Conservation (phyloP, 768 basidiomycete species). For the Lepiota venenata region DNA sequence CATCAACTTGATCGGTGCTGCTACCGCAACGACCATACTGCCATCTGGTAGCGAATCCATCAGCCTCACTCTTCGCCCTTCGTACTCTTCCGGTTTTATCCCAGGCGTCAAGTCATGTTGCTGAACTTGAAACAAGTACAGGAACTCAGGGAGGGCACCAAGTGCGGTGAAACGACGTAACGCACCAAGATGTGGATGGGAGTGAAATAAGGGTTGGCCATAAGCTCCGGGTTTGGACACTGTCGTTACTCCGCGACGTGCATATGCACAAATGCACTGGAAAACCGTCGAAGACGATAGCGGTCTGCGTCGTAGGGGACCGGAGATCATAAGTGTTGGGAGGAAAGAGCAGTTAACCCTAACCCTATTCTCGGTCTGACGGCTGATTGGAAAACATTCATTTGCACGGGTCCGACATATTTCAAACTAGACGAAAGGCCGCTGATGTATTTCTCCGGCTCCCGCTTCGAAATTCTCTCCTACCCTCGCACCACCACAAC, state of each 20-base stretch:
- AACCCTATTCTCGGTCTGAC: slow-evolving; percentile 7
- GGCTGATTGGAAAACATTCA: background rate
- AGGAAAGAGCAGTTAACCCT: slow-evolving; percentile 3
- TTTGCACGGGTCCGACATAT: no score
- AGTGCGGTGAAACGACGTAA: slow-evolving; percentile 8
- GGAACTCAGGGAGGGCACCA: background rate
- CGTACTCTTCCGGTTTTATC: slow-evolving; percentile 76
- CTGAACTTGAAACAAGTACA: slow-evolving; percentile 34
- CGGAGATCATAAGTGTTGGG: slow-evolving; percentile 1
- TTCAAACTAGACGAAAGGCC: background rate
- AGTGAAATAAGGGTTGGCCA: slow-evolving; percentile 75
- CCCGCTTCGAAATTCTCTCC: background rate
- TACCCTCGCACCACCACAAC: background rate
- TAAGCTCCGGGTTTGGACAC: slow-evolving; percentile 65
- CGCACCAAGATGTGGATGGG: slow-evolving; percentile 81
- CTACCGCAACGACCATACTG: slow-evolving; percentile 71
- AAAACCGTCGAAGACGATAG: background rate
- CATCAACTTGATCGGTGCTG: slow-evolving; percentile 85
- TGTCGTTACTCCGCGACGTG: background rate
- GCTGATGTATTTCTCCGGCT: background rate
- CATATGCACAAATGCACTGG: background rate
- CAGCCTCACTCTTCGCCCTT: slow-evolving; percentile 59
- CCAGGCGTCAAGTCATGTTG: slow-evolving; percentile 79
- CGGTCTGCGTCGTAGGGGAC: slow-evolving; percentile 1
- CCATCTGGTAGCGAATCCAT: slow-evolving; percentile 74